Evolutionary conservation across 371 early-diverging fungal genomes (phyloP), one percentile per base, ranked within the genome.

Genomic region (Syncephalis fuscata): DNA sequence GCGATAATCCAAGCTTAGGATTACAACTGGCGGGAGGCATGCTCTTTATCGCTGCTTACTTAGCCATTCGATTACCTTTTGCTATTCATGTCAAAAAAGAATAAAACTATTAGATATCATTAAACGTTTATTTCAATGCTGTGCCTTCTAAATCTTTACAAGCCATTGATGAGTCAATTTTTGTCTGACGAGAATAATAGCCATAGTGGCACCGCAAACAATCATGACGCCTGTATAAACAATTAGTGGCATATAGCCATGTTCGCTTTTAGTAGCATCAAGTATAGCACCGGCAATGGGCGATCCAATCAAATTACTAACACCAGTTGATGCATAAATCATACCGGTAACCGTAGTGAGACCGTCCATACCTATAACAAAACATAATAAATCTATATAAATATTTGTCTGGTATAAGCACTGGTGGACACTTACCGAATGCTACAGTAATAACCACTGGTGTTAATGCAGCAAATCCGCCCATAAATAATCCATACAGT

Each of bases 401-500:
- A n/a, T 9, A 10, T 37, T 10, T 9, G 38, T 37, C 10, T n/a
- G 9, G 41, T 16, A 19, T 21, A 19, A 19, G 41, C n/a, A 21
- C 41, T 5, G n/a, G 16, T 16, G 41, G 41, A 7, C 41, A 55
- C 2, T 54, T 52, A 1, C 72, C 76, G 60, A 69, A 76, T 2
- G 71, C 56, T n/a, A 70, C 61, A 2, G 73, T 66, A 32, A 67
- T 47, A 2, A 62, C 64, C 21, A 66, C 62, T 1, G 74, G 67
- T 1, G 70, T 49, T 7, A 74, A 48, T 1, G 64, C 57, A 9
- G 68, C 66, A 39, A 68, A 66, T 8, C 72, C 74, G 8, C 79
- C 82, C 19, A 74, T 65, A 45, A 71, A 66, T 36, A 78, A 51
- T 1, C 80, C 80, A 43, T 73, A 79, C 39, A 71, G 41, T 15